These are phyloP conservation scores for Candida rishiriensis DNA, from an alignment of 805 yeast genomes.

Conservation along the genomic window DNA sequence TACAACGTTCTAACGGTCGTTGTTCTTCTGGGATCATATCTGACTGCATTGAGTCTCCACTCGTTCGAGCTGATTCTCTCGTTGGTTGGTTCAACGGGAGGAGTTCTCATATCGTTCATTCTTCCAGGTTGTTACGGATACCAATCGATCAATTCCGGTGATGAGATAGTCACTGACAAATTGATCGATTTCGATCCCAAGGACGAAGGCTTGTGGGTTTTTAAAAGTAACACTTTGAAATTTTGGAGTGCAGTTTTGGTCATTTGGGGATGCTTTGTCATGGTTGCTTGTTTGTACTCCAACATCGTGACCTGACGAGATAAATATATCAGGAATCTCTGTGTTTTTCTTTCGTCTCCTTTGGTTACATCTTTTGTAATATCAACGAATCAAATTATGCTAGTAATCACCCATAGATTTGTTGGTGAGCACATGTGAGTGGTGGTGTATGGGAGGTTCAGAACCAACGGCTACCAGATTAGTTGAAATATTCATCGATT, in stretches of 20 bases:
- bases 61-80: constrained; percentile 69
- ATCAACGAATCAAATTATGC: too few species aligned
- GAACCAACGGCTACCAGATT: too few species aligned
- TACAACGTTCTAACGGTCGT: constrained; percentile 47
- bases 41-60: constrained; percentile 51
- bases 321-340: too few species aligned
- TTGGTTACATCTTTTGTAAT: background rate
- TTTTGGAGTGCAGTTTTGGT: constrained; percentile 35
- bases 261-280: constrained; percentile 51
- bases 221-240: constrained; percentile 16
- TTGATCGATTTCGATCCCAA: constrained; percentile 18
- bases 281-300: constrained; percentile 50
- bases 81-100: constrained; percentile 79
- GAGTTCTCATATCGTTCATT: constrained; percentile 72
- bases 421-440: too few species aligned
- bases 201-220: constrained; percentile 20
- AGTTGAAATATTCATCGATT: too few species aligned
- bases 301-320: constrained; percentile 35
- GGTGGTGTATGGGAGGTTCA: too few species aligned
- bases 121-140: constrained; percentile 76
- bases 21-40: constrained; percentile 45
- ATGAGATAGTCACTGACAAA: constrained; percentile 9
- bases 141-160: constrained; percentile 40
- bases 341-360: background rate
- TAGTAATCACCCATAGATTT: too few species aligned